phyloP scores from a whole-genome alignment of 2,329 filamentous ascomycete genomes.

The Fusarium phyllophilum region DNA sequence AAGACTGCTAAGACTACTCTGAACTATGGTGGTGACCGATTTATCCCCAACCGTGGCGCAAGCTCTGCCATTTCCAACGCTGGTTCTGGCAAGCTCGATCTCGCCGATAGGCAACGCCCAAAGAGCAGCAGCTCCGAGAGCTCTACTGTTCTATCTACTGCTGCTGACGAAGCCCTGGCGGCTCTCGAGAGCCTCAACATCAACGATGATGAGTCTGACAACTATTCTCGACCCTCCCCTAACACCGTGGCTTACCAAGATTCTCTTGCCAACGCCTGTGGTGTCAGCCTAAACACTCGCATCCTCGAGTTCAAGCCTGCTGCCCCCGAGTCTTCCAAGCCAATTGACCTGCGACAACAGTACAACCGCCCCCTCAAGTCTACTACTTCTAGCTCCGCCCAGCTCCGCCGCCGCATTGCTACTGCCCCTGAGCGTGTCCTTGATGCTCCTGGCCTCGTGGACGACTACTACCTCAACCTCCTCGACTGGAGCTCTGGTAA shows the following conservation, averaged over 20 bases:
- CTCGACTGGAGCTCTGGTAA: constrained; percentile 98
- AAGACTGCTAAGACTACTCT: constrained; percentile 81
- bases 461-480: constrained; percentile 99
- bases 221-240: constrained; percentile 82
- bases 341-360: constrained; percentile 95
- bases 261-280: constrained; percentile 88
- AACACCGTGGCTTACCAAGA: constrained; percentile 93
- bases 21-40: constrained; percentile 86
- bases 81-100: constrained; percentile 84
- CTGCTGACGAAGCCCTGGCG: constrained; percentile 81
- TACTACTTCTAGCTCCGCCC: constrained; percentile 76
- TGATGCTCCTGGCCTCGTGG: constrained; percentile 93
- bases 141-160: constrained; percentile 80
- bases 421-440: constrained; percentile 96
- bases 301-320: constrained; percentile 99
- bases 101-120: constrained; percentile 74
- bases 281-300: constrained; percentile 90
- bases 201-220: constrained; percentile 73
- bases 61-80: constrained; percentile 88
- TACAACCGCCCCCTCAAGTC: constrained; percentile 97
- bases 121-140: constrained; percentile 77
- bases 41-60: constrained; percentile 92
- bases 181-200: constrained; percentile 84
- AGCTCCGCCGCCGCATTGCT: constrained; percentile 90
- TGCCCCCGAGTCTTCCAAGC: constrained; percentile 97